Percentiles rank a stretch among this genome's conserved stretches.
Conservation (phyloP, 1,284 basidiomycete species). For the Xerocomus minutiporus region DNA sequence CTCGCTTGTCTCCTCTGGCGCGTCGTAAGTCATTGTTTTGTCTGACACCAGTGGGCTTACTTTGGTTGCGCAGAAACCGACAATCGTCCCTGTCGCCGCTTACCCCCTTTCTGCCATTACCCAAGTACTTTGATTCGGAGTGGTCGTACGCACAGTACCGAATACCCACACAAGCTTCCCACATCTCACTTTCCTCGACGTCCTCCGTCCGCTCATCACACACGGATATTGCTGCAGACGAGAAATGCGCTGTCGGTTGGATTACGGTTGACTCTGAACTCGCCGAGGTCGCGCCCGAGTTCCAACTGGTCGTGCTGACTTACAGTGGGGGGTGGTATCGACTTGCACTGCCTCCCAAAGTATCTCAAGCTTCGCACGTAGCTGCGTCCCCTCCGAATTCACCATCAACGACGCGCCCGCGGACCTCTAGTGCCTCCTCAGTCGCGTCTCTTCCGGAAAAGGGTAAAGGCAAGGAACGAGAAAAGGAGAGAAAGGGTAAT, state of each 20-base stretch:
- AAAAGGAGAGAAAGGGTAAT: conserved; percentile 55
- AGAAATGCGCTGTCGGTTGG: conserved; percentile 84
- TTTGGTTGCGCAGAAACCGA: conserved; percentile 54
- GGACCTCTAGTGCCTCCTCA: conserved; percentile 54
- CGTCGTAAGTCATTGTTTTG: conserved; percentile 49
- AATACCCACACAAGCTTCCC: conserved; percentile 79
- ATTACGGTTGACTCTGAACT: conserved; percentile 52
- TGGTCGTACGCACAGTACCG: conserved; percentile 93
- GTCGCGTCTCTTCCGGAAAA: conserved; percentile 48
- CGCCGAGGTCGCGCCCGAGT: conserved; percentile 41
- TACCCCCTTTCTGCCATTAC: conserved; percentile 74
- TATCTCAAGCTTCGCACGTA: conserved; percentile 20
- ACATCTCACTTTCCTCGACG: conserved; percentile 67
- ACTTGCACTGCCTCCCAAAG: conserved; percentile 60
- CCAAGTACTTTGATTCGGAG: conserved; percentile 89
- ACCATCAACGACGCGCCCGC: conserved; percentile 37
- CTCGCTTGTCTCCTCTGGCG: conserved; percentile 60
- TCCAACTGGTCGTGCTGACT: conserved; percentile 81
- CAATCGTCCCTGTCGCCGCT: conserved; percentile 76
- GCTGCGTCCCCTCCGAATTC: conserved; percentile 43
- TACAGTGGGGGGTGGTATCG: conserved; percentile 93
- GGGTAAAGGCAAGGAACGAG: conserved; percentile 54
- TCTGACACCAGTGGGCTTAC: conserved; percentile 7
- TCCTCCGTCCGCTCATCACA: conserved; percentile 51
- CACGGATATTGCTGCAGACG: conserved; percentile 70